Conservation (phyloP, 768 basidiomycete genomes). For the Symmetrospora coprosmae region DNA sequence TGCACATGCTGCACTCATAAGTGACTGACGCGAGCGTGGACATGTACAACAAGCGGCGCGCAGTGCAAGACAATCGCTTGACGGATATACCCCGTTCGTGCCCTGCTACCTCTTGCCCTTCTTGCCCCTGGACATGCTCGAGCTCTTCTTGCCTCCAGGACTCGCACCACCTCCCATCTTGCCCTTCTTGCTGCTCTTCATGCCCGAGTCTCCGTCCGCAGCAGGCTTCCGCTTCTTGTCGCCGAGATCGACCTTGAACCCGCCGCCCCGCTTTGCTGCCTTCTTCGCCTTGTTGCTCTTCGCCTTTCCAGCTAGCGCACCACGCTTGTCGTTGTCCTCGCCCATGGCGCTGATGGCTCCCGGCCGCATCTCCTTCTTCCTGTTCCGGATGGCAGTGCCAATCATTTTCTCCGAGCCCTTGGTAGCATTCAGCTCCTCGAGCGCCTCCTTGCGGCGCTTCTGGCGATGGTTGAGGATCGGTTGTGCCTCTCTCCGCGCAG, state of each 20-base stretch:
- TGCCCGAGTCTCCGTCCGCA: background rate
- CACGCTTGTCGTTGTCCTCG: background rate
- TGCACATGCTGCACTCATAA: too few relatives aligned
- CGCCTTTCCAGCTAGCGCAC: background rate
- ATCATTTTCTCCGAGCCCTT: background rate
- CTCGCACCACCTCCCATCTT: conserved; percentile 88
- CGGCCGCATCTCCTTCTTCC: too few relatives aligned
- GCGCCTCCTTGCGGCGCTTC: conserved; percentile 20
- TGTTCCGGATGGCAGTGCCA: background rate
- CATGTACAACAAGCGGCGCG: too few relatives aligned
- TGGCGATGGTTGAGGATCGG: conserved; percentile 22
- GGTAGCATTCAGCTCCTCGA: conserved; percentile 10
- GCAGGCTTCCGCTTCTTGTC: background rate
- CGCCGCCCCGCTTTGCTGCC: background rate
- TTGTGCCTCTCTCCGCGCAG: background rate
- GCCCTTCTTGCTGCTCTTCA: conserved; percentile 26
- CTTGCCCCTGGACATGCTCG: too few relatives aligned
- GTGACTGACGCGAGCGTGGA: too few relatives aligned
- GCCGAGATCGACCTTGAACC: background rate
- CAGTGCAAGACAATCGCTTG: too few relatives aligned
- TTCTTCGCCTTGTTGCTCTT: background rate
- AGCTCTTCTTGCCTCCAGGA: conserved; percentile 73
- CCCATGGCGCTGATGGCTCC: too few relatives aligned
- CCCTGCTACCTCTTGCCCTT: too few relatives aligned
- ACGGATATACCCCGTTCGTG: too few relatives aligned